A percentile compares a stretch with the other conserved stretches of the same genome.
These are phyloP conservation scores for Immersiporthe knoxdaviesiana DNA, from an alignment of 2,329 filamentous ascomycete species.

Conservation along the genomic window DNA sequence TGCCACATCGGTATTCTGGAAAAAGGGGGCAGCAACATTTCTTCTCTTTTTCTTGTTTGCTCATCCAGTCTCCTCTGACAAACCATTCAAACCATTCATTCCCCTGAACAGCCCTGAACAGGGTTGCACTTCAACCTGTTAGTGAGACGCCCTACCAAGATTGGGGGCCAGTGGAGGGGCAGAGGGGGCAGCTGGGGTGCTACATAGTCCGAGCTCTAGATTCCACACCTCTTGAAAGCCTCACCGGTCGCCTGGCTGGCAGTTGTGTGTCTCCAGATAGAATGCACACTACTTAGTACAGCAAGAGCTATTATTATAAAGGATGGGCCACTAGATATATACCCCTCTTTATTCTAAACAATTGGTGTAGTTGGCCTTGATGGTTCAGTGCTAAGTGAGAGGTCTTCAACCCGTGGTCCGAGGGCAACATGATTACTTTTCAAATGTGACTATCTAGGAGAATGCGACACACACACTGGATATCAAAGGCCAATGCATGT, in stretches of 20 bases:
- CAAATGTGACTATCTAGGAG: not conserved
- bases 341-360: not conserved
- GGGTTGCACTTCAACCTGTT: constrained; percentile 10
- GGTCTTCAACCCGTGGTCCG: no score
- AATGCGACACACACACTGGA: not conserved
- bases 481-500: not conserved
- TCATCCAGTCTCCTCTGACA: not conserved
- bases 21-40: not conserved
- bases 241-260: not conserved
- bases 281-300: no score
- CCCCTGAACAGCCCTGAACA: no score
- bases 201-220: not conserved
- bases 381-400: no score
- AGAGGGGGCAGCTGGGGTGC: not conserved
- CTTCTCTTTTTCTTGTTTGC: not conserved
- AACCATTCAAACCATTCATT: no score
- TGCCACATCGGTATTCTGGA: not conserved
- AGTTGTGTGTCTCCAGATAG: no score
- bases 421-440: not conserved
- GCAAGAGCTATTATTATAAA: no score
- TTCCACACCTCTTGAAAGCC: not conserved
- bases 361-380: no score
- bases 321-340: not conserved
- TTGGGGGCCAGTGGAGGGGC: not conserved
- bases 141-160: not conserved